Percentiles rank a stretch among this genome's conserved stretches.
Evolutionary conservation across 192 early-diverging fungal genomes (phyloP).

Genomic region (Coemansia sp.): DNA sequence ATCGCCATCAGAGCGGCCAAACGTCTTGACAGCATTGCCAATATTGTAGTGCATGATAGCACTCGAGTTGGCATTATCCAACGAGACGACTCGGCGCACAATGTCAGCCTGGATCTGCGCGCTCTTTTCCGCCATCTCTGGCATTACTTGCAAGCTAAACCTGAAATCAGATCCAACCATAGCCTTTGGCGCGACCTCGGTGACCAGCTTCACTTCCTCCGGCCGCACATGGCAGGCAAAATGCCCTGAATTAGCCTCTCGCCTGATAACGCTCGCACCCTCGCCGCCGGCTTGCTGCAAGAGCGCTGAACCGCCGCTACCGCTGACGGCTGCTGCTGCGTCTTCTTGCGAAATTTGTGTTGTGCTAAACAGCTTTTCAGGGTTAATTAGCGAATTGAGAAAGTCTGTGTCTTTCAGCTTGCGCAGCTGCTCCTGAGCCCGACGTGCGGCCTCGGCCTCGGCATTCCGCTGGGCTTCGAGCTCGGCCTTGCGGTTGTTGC

Average conservation of each 20-base stretch:
- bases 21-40: slow-evolving; percentile 67
- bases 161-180: slow-evolving; percentile 5
- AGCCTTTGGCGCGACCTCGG: slow-evolving; percentile 42
- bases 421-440: slow-evolving; percentile 36
- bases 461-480: slow-evolving; percentile 39
- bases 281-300: neutral
- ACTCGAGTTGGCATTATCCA: slow-evolving; percentile 81
- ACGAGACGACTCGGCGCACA: slow-evolving; percentile 67
- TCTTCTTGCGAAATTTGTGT: slow-evolving; percentile 52
- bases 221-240: slow-evolving; percentile 28
- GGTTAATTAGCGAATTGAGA: slow-evolving; percentile 48
- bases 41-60: slow-evolving; percentile 77
- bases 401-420: slow-evolving; percentile 50
- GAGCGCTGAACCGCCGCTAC: neutral
- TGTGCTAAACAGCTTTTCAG: slow-evolving; percentile 33
- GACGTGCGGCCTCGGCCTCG: slow-evolving; percentile 33
- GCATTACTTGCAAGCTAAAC: slow-evolving; percentile 12
- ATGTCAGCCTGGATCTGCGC: slow-evolving; percentile 55
- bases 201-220: slow-evolving; percentile 27
- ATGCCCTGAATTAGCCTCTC: slow-evolving; percentile 32
- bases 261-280: slow-evolving; percentile 17
- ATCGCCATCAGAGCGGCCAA: slow-evolving; percentile 74
- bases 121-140: slow-evolving; percentile 12
- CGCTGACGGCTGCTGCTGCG: neutral
- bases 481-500: slow-evolving; percentile 47